Evolutionary conservation across 768 basidiomycete genomes (phyloP), one percentile per base, ranked within the genome.

Genomic region (Tricholoma bakamatsutake): DNA sequence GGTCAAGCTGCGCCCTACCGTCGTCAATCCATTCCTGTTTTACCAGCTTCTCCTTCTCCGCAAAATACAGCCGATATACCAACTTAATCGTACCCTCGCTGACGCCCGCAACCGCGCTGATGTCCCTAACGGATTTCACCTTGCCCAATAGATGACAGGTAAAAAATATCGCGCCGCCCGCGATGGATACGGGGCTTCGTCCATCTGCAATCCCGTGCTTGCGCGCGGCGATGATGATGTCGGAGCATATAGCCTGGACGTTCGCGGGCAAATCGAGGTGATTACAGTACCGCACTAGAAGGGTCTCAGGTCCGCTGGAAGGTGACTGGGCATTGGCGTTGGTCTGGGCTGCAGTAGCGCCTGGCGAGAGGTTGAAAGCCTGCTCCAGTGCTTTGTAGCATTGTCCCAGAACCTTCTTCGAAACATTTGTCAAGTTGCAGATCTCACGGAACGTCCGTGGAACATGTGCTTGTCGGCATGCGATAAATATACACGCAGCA

Each of bases 401-500:
- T 71, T 94, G 91, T n/a, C 91, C 92, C 28, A 96, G 81, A 34
- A 86, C 81, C 77, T 98, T 97, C 77, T 98, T 98, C 66, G 90
- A 87, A 57, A 98, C 96, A 63, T 90, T 86, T 7, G 93, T 93
- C 60, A 95, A 76, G 67, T 91, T 88, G 73, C 91, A 94, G 48
- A 97, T 95, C 75, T 97, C 97, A 65, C 90, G 85, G 75, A 98
- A 98, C 53, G 94, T 96, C 57, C 96, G 80, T 0, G 92, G 91
- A n/a, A 96, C 93, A 62, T 94, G 89, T 7, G 90, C 94, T 70
- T 95, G 91, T 35, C 96, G 81, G 69, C 94, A 97, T 0, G 95
- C 96, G 63, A 98, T 95, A 70, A 98, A 97, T 66, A 98, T 95
- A 72, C 96, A 98, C 1, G 96, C 95, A 28, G 96, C 96, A 59